Evolutionary conservation across 345 rosid genomes (phyloP), one percentile per base, ranked within the genome.

Genomic region (Sonneratia caseolaris): DNA sequence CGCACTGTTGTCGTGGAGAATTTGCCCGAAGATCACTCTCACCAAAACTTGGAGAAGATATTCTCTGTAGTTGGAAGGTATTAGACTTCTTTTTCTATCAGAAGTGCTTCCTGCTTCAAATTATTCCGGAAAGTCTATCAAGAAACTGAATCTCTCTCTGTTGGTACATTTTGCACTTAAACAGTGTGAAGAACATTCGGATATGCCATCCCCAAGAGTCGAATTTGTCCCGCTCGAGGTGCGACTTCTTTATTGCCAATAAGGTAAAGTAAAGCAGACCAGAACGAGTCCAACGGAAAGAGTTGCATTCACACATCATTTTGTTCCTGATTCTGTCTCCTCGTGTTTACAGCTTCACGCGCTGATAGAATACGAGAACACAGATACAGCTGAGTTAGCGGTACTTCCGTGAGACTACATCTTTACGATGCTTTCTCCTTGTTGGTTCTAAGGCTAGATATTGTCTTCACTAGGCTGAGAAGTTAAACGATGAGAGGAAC

Each of bases 11-110:
- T 87, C 57, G 97, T 77, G 35, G 99, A 95, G 87, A 95, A 95
- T 82, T 82, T 95, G 79, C 99, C 99, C 37, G 99, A 95, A 56
- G 99, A 95, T 86, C 96, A 95, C 72, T 92, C 98, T 69, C 91
- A 95, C 76, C 99, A 89, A 51, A 92, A 92, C 79, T 81, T 95
- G 74, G 98, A 92, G 81, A 92, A 85, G 72, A 86, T 92, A 69
- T 95, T 90, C 70, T 79, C 89, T 73, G 89, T 88, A 12, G 87
- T 86, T 69, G 99, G 99, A 82, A 87, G 86, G 99, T 95, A 68
- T 6, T 51, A 43, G 24, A 64, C 38, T 21, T 45, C 35, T 53
- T 18, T 55, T 10, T 13, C 6, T 40, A 38, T 35, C 59, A 14
- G 53, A 36, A 15, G 21, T 8, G 64, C 62, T 13, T 12, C 24